Conservation (phyloP, 495 filamentous ascomycete species). For the Xylaria cubensis region DNA sequence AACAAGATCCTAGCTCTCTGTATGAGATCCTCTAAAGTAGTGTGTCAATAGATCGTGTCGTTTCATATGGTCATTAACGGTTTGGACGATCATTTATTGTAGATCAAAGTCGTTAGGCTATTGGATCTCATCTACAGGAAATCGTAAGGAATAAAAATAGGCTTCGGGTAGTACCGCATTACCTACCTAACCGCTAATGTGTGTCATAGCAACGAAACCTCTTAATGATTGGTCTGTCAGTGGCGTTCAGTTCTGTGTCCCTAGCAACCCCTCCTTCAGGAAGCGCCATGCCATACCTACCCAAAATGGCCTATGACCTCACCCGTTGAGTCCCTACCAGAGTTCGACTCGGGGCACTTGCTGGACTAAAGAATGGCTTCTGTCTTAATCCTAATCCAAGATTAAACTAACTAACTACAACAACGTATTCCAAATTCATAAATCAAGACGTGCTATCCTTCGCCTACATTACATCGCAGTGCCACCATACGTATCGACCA, state of each 20-base stretch:
- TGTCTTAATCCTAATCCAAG: neutral
- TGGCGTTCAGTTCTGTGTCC: neutral
- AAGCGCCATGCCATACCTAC: neutral
- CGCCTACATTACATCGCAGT: neutral
- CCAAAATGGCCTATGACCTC: slow-evolving; percentile 16
- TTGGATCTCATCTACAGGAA: no score
- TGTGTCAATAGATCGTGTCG: neutral
- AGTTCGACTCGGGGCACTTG: neutral
- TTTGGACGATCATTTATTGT: neutral
- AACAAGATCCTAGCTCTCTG: no score
- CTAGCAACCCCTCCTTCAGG: slow-evolving; percentile 14
- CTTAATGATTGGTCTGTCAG: neutral
- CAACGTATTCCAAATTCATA: neutral
- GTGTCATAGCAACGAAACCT: slow-evolving; percentile 11
- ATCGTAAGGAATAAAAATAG: neutral
- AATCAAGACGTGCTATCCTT: slow-evolving; percentile 6
- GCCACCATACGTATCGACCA: neutral
- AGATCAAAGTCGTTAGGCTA: neutral
- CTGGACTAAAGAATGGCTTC: neutral
- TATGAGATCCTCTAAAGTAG: no score
- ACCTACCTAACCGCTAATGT: neutral
- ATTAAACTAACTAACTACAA: neutral
- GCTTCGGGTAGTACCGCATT: neutral
- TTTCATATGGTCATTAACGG: neutral
- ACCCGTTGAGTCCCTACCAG: neutral